phyloP scores from a whole-genome alignment of 148 eudicot genomes.

The Camellia japonica region DNA sequence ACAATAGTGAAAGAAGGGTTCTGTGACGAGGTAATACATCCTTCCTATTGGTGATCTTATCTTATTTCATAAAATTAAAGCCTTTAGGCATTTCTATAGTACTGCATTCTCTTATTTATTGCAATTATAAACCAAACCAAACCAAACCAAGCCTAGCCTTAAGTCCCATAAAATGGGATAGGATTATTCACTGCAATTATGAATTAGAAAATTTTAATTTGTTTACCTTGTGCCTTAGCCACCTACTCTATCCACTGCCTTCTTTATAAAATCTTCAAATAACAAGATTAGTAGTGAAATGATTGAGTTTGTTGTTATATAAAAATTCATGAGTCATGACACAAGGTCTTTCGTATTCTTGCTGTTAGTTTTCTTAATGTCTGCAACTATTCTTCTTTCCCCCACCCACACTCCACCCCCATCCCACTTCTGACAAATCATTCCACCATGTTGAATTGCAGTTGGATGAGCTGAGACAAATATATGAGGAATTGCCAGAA shows the following conservation, averaged over 20 bases:
- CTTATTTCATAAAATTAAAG: conserved; percentile 1
- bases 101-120: neutral
- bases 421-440: conserved; percentile 6
- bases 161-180: too few species aligned
- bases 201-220: neutral
- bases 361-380: conserved; percentile 1
- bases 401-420: too few species aligned
- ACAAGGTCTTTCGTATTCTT: conserved; percentile 1
- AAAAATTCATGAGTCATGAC: neutral
- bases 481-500: conserved; percentile 93
- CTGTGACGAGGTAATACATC: conserved; percentile 83
- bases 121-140: neutral
- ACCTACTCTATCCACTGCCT: neutral
- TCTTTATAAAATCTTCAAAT: neutral
- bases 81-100: neutral
- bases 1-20: conserved; percentile 88
- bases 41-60: neutral
- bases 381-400: neutral
- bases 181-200: neutral
- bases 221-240: neutral
- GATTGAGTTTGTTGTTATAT: neutral
- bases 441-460: conserved; percentile 24
- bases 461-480: conserved; percentile 97
- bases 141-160: too few species aligned
- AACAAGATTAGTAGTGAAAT: neutral